phyloP scores from a whole-genome alignment of 2,329 filamentous ascomycete genomes.

The Hypoxylon sp. region DNA sequence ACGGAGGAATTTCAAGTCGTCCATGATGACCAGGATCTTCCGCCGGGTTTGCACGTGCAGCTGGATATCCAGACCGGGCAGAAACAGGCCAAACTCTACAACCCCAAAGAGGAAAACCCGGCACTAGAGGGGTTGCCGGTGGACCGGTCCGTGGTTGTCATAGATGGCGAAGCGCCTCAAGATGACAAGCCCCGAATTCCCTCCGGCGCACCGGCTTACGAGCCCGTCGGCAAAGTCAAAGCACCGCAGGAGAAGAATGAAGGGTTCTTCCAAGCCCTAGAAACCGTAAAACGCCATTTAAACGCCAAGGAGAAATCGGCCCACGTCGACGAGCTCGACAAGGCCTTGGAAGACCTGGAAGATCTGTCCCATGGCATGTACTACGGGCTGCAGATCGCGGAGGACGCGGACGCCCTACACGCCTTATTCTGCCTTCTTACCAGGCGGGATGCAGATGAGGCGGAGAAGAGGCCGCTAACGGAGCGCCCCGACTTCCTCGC shows the following conservation, averaged over 20 bases:
- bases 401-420: constrained; percentile 67
- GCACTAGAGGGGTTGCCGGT: constrained; percentile 66
- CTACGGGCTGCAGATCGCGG: constrained; percentile 75
- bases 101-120: constrained; percentile 66
- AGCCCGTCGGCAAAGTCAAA: constrained; percentile 70
- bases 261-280: constrained; percentile 64
- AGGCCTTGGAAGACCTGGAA: constrained; percentile 70
- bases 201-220: constrained; percentile 69
- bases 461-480: constrained; percentile 44
- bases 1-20: constrained; percentile 76
- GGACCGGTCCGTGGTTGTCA: constrained; percentile 67
- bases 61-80: constrained; percentile 74
- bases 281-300: constrained; percentile 63
- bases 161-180: constrained; percentile 63
- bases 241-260: constrained; percentile 61
- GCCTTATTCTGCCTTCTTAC: constrained; percentile 71
- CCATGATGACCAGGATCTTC: constrained; percentile 75
- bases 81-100: constrained; percentile 77
- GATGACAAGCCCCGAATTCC: constrained; percentile 57
- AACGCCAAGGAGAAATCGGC: constrained; percentile 33
- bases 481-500: constrained; percentile 64
- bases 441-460: constrained; percentile 46
- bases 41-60: constrained; percentile 75
- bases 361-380: constrained; percentile 79
- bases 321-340: constrained; percentile 58